Base-by-base conservation (phyloP, 2,329 filamentous ascomycete species). In the Fusarium torulosum region DNA sequence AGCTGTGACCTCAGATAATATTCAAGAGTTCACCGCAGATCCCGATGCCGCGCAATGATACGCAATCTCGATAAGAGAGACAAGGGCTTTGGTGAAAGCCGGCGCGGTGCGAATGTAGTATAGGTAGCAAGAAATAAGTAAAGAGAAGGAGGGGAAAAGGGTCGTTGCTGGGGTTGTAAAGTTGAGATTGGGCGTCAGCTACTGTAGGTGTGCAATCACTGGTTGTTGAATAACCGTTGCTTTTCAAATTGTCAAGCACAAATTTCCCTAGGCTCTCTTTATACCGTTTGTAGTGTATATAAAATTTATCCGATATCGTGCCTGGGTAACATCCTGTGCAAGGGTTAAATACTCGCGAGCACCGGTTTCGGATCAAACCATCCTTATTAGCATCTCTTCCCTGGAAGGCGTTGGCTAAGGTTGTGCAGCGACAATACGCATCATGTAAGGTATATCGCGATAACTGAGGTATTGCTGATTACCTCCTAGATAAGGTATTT, bases 331-430 rank as follows among this genome's bases (percentile, higher is more conserved):
- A 59, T 45, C 27, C 19, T 21, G 37, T 53, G 40, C 59, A 52
- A 63, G 60, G 58, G 35, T 62, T 37, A 17, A 56, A 31, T 19
- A 43, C 29, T 42, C n/a, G 27, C 43, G 23, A 25, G 15, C 37
- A 65, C 59, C 59, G 65, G 65, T 52, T 43, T 68, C 60, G 55
- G 55, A 60, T 53, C 51, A 42, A 41, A 37, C 35, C 46, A 42
- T 38, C 35, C 31, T 40, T n/a, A 10, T 46, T 23, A 53, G 42
- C 20, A 43, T 43, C 43, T 33, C 17, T 56, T 29, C 42, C 15
- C 37, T 31, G 21, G 46, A 51, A 21, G 29, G 27, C 23, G 25
- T 40, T 44, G 44, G 27, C 19, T 47, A 10, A 25, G 3, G 25
- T 9, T 43, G 40, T 47, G 38, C 11, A 37, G 46, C 52, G 47